Evolutionary conservation across 2,329 filamentous ascomycete genomes (phyloP), one percentile per base, ranked within the genome.

Genomic region (Colletotrichum chrysophilum): DNA sequence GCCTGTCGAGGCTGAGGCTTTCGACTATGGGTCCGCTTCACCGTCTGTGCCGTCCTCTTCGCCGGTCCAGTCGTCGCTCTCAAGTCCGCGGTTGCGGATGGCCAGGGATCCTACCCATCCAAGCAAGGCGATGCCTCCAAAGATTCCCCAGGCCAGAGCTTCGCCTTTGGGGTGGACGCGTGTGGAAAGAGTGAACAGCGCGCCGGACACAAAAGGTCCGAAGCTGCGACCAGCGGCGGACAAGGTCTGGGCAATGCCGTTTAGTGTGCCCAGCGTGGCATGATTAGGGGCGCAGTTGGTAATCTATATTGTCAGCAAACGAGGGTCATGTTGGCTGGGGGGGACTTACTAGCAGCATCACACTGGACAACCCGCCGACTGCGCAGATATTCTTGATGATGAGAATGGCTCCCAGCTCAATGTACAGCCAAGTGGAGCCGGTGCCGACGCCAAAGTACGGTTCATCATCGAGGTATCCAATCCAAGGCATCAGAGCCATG

Each of bases 241-340:
- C 1, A 99, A 91, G 0, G 96, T 98, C 84, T 99, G 97, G 0
- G 97, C 97, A 36, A 98, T 90, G 12, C 97, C 97, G 81, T 99
- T 98, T 30, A 99, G 89, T 0, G 95, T 96, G 4, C 97, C 97
- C 0, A 99, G 90, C 1, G 95, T 96, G 7, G 94, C 93, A 83
- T 96, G 91, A 9, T 96, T 95, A 0, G 96, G 95, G 0, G 96
- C 95, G 1, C 95, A 97, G 80, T 99, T 99, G 48, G 96, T 98
- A 78, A 99, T 96, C 94, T 96, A 77, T 2, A 9, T 12, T 13
- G 34, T 76, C 16, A 32, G 18, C 14, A 60, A 30, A 68, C 71
- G 13, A 7, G 2, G 9, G 9, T 4, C 7, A 10, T 4, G 36
- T 12, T 7, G n/a, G 18, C 8, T 3, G 16, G n/a, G 14, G 38